Percentiles rank a stretch among this genome's conserved stretches.
Conservation (phyloP, 768 basidiomycete genomes). For the Russula brevipes region DNA sequence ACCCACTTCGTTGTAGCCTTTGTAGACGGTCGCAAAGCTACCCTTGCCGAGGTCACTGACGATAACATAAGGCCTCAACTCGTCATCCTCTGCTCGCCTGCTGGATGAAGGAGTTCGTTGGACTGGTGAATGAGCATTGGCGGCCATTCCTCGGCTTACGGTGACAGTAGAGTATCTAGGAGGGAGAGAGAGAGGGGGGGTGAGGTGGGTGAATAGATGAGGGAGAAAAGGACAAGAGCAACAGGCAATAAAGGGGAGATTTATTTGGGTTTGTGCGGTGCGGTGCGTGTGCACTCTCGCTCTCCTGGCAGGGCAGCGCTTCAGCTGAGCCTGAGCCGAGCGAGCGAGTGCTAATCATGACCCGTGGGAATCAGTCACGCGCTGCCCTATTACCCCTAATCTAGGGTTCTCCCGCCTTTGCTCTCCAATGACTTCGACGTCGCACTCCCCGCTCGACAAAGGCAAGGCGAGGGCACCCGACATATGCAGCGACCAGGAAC, state of each 20-base stretch:
- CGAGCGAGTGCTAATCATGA: background rate
- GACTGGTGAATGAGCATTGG: slow-evolving; percentile 2
- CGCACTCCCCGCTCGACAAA: slow-evolving; percentile 34
- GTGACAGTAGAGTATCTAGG: background rate
- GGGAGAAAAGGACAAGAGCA: background rate
- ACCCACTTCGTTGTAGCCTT: slow-evolving; percentile 84
- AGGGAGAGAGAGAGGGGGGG: background rate
- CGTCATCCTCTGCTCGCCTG: slow-evolving; percentile 52
- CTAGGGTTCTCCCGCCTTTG: background rate
- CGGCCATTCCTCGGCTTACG: background rate
- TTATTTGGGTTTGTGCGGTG: background rate
- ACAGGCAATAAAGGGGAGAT: too few species aligned
- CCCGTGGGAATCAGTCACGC: slow-evolving; percentile 6
- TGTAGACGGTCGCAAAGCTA: slow-evolving; percentile 94
- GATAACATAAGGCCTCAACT: slow-evolving; percentile 72
- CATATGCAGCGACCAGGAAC: slow-evolving; percentile 27
- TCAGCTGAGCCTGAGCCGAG: background rate
- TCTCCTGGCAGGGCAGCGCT: too few species aligned
- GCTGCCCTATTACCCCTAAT: background rate
- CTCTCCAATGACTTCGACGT: background rate
- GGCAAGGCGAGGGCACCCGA: slow-evolving; percentile 48
- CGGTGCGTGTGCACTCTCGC: background rate
- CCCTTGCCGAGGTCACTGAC: slow-evolving; percentile 78
- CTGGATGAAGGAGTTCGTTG: slow-evolving; percentile 10
- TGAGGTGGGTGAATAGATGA: background rate